phyloP scores from a whole-genome alignment of 78 protist species.

The Salpingoeca rosetta region DNA sequence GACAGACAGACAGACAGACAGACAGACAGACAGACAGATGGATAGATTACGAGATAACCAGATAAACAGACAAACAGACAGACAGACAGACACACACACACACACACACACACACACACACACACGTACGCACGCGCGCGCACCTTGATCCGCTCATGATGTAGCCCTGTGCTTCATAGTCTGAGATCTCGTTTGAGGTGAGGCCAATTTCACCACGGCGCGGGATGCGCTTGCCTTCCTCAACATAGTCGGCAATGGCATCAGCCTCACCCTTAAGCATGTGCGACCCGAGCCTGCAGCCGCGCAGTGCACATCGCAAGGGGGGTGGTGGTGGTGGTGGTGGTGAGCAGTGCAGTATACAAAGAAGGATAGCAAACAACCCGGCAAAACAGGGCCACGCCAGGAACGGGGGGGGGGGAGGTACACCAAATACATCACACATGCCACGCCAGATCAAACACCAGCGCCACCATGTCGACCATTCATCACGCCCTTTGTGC shows the following conservation, averaged over 20 bases:
- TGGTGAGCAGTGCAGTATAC: too few relatives aligned
- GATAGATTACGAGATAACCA: too few relatives aligned
- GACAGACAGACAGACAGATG: not conserved
- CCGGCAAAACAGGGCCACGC: too few relatives aligned
- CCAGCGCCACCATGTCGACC: too few relatives aligned
- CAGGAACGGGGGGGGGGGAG: too few relatives aligned
- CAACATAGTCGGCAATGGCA: slow-evolving; percentile 70
- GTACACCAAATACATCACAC: too few relatives aligned
- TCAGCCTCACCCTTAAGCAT: slow-evolving; percentile 85
- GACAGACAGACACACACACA: not conserved
- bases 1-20: not conserved
- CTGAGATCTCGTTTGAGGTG: slow-evolving; percentile 55
- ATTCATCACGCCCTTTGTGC: too few relatives aligned
- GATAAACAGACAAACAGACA: not conserved
- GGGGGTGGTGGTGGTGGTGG: too few relatives aligned
- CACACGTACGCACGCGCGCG: not conserved
- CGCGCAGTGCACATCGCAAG: too few relatives aligned
- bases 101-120: not conserved
- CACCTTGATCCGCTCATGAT: slow-evolving; percentile 83
- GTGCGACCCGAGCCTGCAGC: too few relatives aligned
- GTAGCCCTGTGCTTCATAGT: slow-evolving; percentile 72
- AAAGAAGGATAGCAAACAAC: too few relatives aligned
- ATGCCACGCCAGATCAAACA: too few relatives aligned
- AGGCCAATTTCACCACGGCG: slow-evolving; percentile 91
- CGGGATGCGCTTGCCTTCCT: slow-evolving; percentile 81